Evolutionary conservation across 1,284 basidiomycete species (phyloP).

Genomic region (Tylopilus sp.): DNA sequence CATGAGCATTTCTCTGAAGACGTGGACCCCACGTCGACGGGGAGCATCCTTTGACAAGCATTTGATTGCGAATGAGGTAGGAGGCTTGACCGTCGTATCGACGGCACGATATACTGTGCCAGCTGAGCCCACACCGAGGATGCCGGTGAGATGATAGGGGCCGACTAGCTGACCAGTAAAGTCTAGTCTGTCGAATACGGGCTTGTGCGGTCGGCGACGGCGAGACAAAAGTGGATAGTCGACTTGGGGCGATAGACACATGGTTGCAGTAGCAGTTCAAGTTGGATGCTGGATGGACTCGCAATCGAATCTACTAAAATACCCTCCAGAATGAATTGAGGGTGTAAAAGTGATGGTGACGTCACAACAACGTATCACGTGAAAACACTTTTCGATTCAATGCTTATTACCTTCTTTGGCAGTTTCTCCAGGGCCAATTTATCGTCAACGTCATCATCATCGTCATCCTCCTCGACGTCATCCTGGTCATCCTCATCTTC

Average conservation of each 20-base stretch:
- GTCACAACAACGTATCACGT: not conserved
- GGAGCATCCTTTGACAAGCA: slow-evolving; percentile 53
- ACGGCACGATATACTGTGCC: slow-evolving; percentile 8
- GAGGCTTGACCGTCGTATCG: not conserved
- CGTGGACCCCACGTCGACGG: slow-evolving; percentile 46
- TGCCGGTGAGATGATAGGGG: slow-evolving; percentile 2
- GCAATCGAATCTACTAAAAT: not conserved
- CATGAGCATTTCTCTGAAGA: slow-evolving; percentile 51
- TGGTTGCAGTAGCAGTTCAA: not conserved
- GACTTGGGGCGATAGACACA: not conserved
- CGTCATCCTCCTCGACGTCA: not conserved
- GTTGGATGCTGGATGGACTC: not conserved
- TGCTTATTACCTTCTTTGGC: too few species aligned
- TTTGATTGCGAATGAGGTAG: slow-evolving; percentile 62
- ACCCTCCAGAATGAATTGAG: not conserved
- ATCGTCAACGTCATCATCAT: not conserved
- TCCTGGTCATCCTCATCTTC: not conserved
- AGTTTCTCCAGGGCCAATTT: too few species aligned
- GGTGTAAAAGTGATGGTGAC: not conserved
- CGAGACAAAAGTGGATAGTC: not conserved
- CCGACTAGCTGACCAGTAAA: slow-evolving; percentile 4
- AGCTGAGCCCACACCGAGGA: not conserved
- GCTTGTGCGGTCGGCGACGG: not conserved
- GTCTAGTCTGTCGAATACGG: not conserved
- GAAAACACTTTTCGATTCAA: too few species aligned